Conservation (phyloP, 2,329 filamentous ascomycete species). For the Trichoderma aggressivum region DNA sequence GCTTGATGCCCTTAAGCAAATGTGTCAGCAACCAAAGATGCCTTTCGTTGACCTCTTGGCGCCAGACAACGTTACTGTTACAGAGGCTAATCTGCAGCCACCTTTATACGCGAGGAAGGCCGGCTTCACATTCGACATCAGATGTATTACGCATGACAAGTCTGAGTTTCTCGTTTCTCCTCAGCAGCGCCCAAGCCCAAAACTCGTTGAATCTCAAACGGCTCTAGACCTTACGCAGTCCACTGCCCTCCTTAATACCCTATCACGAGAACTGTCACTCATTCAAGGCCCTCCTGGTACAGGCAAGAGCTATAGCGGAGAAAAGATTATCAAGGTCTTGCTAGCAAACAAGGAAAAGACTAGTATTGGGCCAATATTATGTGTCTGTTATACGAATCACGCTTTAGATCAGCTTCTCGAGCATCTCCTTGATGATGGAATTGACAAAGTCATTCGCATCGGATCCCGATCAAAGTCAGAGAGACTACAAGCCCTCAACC, state of each 20-base stretch:
- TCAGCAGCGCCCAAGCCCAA: constrained; percentile 19
- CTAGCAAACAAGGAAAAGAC: constrained; percentile 41
- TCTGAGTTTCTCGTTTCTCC: constrained; percentile 25
- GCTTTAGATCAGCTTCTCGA: constrained; percentile 40
- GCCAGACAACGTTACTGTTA: constrained; percentile 25
- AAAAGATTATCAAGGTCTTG: constrained; percentile 55
- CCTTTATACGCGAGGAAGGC: constrained; percentile 49
- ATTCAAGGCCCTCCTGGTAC: constrained; percentile 71
- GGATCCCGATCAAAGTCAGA: constrained; percentile 57
- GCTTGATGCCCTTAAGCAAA: constrained; percentile 52
- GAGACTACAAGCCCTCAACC: constrained; percentile 47
- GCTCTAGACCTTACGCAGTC: constrained; percentile 53
- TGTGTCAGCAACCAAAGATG: constrained; percentile 42
- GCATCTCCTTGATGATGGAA: constrained; percentile 46
- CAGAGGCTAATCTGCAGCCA: constrained; percentile 34
- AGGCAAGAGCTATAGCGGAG: constrained; percentile 62
- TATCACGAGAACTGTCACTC: constrained; percentile 53
- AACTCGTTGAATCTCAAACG: constrained; percentile 34
- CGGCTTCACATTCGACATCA: constrained; percentile 46
- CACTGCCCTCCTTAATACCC: constrained; percentile 48
- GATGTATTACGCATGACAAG: background rate
- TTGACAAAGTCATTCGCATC: constrained; percentile 55
- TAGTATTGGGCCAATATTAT: constrained; percentile 48
- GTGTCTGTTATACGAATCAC: constrained; percentile 48
- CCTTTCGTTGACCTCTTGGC: constrained; percentile 50